These are phyloP conservation scores for Cucumis melo DNA, from an alignment of 306 rosid species.

Conservation along the genomic window DNA sequence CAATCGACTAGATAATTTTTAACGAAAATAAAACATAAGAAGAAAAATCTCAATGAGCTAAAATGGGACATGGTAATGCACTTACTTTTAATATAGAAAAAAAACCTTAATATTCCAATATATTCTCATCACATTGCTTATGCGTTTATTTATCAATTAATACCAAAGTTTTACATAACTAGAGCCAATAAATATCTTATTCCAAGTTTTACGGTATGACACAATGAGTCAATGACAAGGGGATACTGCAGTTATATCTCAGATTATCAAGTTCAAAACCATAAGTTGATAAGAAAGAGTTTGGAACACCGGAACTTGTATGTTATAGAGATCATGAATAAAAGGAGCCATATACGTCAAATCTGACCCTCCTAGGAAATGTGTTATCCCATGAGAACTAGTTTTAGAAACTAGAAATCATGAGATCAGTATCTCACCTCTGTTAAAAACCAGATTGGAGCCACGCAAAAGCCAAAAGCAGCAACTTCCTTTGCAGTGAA, in stretches of 20 bases:
- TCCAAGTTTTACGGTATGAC: neutral
- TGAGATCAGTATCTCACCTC: constrained; percentile 10
- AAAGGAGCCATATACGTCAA: neutral
- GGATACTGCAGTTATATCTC: neutral
- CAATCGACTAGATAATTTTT: neutral
- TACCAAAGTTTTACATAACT: neutral
- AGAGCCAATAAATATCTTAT: neutral
- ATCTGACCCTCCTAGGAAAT: neutral
- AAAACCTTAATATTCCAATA: neutral
- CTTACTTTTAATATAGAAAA: neutral
- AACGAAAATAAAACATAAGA: neutral
- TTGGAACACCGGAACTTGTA: neutral
- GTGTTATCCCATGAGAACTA: neutral
- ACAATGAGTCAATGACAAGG: neutral
- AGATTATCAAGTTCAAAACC: neutral
- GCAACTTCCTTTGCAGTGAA: constrained; percentile 13
- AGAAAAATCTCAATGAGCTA: neutral
- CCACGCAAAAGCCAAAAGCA: constrained; percentile 12
- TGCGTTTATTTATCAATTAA: neutral
- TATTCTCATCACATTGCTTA: neutral
- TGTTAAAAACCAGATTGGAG: constrained; percentile 20
- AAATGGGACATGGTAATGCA: neutral
- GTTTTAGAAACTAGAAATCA: neutral
- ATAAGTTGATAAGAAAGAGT: neutral
- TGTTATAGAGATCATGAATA: neutral